Base-by-base conservation (phyloP, 306 rosid genomes). In the Sophora flavescens region DNA sequence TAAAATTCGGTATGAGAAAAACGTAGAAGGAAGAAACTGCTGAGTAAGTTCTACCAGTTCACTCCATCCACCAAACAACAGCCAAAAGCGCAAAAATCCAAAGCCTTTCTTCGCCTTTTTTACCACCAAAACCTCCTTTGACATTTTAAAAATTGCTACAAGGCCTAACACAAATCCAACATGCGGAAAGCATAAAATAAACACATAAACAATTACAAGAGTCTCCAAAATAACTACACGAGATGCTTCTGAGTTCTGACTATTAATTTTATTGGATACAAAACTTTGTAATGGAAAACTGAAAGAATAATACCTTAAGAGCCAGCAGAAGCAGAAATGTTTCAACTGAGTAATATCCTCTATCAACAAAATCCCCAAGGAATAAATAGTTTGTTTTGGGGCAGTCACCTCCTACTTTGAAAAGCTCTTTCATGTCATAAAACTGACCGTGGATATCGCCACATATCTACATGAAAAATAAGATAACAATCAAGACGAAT, bases 391-490 rank as follows among this genome's bases (percentile, higher is more conserved):
- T 96, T 6, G 97, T 96, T 86, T 92, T 89, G 9, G 98, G 99
- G 85, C 99, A 96, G 77, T 96, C 99, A 15, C 96, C 97, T 84
- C 99, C 99, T 6, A 96, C 99, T 89, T 87, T 96, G 88, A 96
- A 96, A 83, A 96, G 99, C 91, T 96, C 99, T 75, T 92, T 96
- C 99, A 92, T 88, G 79, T 96, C 99, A 74, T 96, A 96, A 84
- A 96, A 96, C 77, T 96, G 99, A 58, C 99, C 98, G 44, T 96
- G 99, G 76, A 96, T 96, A 89, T 93, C 99, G 15, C 99, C 99
- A 35, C 99, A 96, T 80, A 96, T 96, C 99, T 96, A 87, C 15
- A 51, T 17, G 4, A 65, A 68, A 36, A 72, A 76, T n/a, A 63
- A 73, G 50, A 78, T 12, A 61, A 45, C 59, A 72, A 74, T 75